phyloP scores from a whole-genome alignment of 495 filamentous ascomycete genomes.

The Ramalina peruviana region DNA sequence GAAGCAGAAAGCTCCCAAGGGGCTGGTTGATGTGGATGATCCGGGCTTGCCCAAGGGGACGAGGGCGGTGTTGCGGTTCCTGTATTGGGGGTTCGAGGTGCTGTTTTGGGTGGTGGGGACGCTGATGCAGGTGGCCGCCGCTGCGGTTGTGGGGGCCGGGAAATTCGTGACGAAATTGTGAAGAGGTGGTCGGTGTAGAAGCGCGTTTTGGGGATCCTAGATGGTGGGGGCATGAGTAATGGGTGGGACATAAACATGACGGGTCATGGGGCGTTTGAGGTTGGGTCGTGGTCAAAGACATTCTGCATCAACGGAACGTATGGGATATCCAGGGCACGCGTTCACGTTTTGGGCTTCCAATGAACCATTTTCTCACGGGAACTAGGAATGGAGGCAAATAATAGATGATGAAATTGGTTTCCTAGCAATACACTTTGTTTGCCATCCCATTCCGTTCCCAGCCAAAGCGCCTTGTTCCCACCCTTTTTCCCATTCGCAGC shows the following conservation, averaged over 20 bases:
- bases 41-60: constrained; percentile 11
- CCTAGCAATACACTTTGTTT: no score
- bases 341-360: no score
- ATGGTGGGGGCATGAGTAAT: background rate
- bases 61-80: constrained; percentile 10
- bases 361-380: no score
- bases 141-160: constrained; percentile 11
- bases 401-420: no score
- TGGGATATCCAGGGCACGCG: no score
- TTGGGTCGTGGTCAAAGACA: background rate
- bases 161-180: constrained; percentile 12
- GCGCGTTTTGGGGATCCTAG: background rate
- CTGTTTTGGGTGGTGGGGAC: constrained; percentile 15
- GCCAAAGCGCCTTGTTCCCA: no score
- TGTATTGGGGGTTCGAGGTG: constrained; percentile 16
- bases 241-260: background rate
- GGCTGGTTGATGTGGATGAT: constrained; percentile 11
- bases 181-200: background rate
- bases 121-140: constrained; percentile 14
- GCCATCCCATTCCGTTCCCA: no score
- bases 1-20: constrained; percentile 7
- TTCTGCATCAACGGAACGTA: no score
- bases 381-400: no score
- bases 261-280: background rate
- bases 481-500: no score